Conservation (phyloP, 2,329 filamentous ascomycete species). For the Calonectria henricotiae region DNA sequence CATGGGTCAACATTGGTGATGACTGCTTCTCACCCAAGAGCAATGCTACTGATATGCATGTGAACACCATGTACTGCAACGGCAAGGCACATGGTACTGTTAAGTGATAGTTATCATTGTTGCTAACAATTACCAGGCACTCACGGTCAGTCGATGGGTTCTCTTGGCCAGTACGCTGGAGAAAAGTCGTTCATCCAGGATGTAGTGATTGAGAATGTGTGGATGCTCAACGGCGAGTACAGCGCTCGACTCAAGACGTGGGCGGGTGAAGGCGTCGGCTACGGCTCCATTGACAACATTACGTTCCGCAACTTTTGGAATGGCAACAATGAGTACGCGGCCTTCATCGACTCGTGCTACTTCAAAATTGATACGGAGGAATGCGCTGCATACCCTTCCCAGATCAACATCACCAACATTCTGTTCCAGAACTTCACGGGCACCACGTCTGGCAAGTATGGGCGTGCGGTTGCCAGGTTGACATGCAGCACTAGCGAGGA, state of each 20-base stretch:
- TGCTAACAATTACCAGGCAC: conserved; percentile 32
- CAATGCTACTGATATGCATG: conserved; percentile 47
- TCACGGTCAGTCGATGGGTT: conserved; percentile 48
- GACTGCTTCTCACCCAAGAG: conserved; percentile 52
- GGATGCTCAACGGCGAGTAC: conserved; percentile 51
- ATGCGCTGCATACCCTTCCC: conserved; percentile 47
- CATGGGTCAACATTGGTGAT: conserved; percentile 50
- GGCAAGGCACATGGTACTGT: conserved; percentile 26
- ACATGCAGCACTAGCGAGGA: conserved; percentile 47
- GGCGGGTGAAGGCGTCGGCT: conserved; percentile 47
- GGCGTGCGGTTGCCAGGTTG: conserved; percentile 44
- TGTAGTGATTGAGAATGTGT: conserved; percentile 50
- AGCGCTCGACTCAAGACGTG: conserved; percentile 50
- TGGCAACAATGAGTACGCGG: conserved; percentile 48
- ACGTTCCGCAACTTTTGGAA: conserved; percentile 52
- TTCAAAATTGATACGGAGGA: conserved; percentile 46
- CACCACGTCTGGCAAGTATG: conserved; percentile 48
- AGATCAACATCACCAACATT: conserved; percentile 50
- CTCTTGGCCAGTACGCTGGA: conserved; percentile 47
- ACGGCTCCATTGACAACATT: conserved; percentile 49
- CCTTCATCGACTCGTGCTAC: conserved; percentile 50
- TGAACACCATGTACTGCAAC: conserved; percentile 68
- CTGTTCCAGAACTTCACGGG: conserved; percentile 51
- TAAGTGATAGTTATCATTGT: accelerated
- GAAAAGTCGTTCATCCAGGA: conserved; percentile 50